Evolutionary conservation across 495 filamentous ascomycete genomes (phyloP).

Genomic region (Aspergillus asperescens): DNA sequence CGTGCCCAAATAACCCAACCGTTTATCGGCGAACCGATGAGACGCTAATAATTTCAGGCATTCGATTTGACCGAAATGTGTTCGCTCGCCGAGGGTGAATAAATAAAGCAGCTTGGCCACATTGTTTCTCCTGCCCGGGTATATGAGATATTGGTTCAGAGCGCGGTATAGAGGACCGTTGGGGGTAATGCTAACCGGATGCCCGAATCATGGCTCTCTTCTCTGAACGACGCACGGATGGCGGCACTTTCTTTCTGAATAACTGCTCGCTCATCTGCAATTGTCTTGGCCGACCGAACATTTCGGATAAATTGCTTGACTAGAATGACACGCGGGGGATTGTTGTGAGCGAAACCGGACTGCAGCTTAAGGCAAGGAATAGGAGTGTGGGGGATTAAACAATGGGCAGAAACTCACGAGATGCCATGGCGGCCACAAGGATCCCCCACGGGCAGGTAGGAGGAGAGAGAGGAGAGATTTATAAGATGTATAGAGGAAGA

Average conservation of each 20-base stretch:
- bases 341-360: constrained; percentile 13
- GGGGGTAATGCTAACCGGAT: constrained; percentile 57
- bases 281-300: constrained; percentile 95
- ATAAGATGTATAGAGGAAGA: background rate
- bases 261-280: constrained; percentile 95
- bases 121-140: constrained; percentile 77
- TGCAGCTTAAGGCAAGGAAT: constrained; percentile 10
- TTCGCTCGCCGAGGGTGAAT: constrained; percentile 96
- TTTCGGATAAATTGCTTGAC: constrained; percentile 99
- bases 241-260: constrained; percentile 98
- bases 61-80: constrained; percentile 99
- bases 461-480: constrained; percentile 7
- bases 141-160: constrained; percentile 23
- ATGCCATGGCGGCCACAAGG: constrained; percentile 56
- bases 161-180: constrained; percentile 3
- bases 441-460: constrained; percentile 31
- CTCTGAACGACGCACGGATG: constrained; percentile 92
- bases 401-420: constrained; percentile 49
- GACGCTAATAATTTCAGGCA: constrained; percentile 96
- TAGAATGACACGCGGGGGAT: constrained; percentile 30
- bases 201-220: constrained; percentile 88
- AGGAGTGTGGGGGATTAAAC: constrained; percentile 31
- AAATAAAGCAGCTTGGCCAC: constrained; percentile 97
- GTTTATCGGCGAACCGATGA: constrained; percentile 95
- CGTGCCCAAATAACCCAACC: constrained; percentile 90